phyloP scores from a whole-genome alignment of 768 basidiomycete species.

The Melanogaster broomeanus region DNA sequence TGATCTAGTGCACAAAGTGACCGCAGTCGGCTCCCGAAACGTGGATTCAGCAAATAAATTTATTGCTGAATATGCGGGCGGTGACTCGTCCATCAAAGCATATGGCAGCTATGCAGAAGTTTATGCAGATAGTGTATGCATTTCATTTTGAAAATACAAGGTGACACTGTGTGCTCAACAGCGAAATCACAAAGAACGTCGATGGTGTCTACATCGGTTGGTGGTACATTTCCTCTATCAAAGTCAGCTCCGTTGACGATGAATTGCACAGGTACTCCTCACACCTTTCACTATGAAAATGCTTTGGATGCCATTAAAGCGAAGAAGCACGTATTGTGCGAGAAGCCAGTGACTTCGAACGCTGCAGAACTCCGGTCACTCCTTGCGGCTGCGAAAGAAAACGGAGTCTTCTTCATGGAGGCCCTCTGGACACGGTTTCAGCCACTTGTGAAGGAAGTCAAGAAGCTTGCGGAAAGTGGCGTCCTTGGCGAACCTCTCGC shows the following conservation, averaged over 20 bases:
- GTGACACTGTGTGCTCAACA: constrained; percentile 1
- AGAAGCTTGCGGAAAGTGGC: constrained; percentile 61
- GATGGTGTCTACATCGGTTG: constrained; percentile 77
- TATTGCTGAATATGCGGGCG: constrained; percentile 51
- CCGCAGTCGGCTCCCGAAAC: constrained; percentile 77
- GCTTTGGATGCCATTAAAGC: constrained; percentile 74
- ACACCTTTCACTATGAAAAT: constrained; percentile 80
- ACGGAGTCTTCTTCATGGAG: constrained; percentile 89
- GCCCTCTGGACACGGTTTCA: constrained; percentile 88
- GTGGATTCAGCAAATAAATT: constrained; percentile 71
- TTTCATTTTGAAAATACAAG: neutral
- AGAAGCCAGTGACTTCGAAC: constrained; percentile 86
- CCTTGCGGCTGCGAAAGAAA: constrained; percentile 70
- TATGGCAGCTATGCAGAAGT: constrained; percentile 78
- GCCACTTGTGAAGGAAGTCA: constrained; percentile 64
- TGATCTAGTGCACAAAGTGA: constrained; percentile 68
- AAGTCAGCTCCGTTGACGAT: neutral
- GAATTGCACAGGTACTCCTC: constrained; percentile 67
- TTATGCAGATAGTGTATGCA: constrained; percentile 64
- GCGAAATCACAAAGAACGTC: constrained; percentile 50
- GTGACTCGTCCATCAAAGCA: constrained; percentile 57
- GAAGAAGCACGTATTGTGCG: constrained; percentile 85
- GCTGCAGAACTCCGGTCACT: constrained; percentile 74
- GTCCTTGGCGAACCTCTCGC: constrained; percentile 66
- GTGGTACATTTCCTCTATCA: constrained; percentile 1